Percentiles rank a stretch among this genome's conserved stretches.
phyloP scores from a whole-genome alignment of 768 basidiomycete species.

The Strobilomyces dryophilus region DNA sequence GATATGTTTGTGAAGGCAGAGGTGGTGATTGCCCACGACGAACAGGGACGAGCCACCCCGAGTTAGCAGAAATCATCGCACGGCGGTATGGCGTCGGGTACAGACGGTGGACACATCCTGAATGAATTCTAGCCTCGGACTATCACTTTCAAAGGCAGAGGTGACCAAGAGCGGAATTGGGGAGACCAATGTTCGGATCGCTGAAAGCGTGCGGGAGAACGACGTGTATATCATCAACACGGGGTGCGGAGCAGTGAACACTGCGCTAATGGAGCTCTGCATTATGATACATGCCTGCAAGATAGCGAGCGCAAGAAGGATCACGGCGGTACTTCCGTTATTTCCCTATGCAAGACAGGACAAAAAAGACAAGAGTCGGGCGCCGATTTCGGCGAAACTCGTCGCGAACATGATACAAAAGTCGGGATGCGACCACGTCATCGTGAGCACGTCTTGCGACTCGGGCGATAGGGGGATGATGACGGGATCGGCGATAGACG shows the following conservation, averaged over 20 bases:
- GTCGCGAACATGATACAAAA: conserved; percentile 97
- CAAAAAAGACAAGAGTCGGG: conserved; percentile 98
- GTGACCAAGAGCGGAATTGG: conserved; percentile 87
- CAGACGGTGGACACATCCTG: conserved; percentile 19
- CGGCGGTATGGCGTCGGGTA: conserved; percentile 55
- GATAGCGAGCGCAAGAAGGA: conserved; percentile 96
- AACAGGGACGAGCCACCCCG: conserved; percentile 90
- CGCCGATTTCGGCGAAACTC: conserved; percentile 96
- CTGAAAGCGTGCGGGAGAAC: conserved; percentile 94
- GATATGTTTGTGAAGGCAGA: background rate
- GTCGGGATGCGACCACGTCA: conserved; percentile 94
- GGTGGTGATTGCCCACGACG: background rate
- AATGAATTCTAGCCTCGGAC: conserved; percentile 65
- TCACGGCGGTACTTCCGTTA: conserved; percentile 96
- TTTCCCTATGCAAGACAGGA: conserved; percentile 98
- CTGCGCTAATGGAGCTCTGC: conserved; percentile 94
- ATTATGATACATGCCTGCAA: conserved; percentile 99
- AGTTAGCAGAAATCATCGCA: conserved; percentile 91
- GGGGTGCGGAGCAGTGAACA: conserved; percentile 82
- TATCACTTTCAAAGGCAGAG: conserved; percentile 83
- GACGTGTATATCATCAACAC: conserved; percentile 99
- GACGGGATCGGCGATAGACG: conserved; percentile 49
- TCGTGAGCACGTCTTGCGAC: conserved; percentile 51
- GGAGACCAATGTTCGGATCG: conserved; percentile 88
- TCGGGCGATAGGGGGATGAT: background rate